Conservation (phyloP, 805 yeast species). For the Nakazawaea siamensis region DNA sequence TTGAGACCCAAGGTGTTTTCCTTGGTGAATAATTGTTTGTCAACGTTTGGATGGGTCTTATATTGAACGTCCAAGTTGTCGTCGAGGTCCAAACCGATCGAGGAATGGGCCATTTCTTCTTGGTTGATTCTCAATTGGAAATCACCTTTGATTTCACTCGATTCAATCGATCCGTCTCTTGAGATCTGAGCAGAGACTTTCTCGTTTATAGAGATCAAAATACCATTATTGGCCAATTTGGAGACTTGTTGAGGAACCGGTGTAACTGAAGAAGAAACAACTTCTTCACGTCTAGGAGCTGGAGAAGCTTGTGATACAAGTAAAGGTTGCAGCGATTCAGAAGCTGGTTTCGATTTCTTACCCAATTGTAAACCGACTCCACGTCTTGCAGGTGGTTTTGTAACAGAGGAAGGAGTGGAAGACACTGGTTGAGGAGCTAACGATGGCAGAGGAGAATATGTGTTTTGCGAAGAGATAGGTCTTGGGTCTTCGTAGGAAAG, state of each 20-base stretch:
- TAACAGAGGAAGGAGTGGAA: neutral
- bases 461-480: conserved; percentile 1
- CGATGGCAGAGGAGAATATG: conserved; percentile 21
- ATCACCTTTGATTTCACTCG: conserved; percentile 84
- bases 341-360: conserved; percentile 27
- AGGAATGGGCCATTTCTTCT: conserved; percentile 58
- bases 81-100: conserved; percentile 46
- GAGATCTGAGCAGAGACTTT: conserved; percentile 67
- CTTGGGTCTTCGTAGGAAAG: conserved; percentile 15
- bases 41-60: conserved; percentile 96
- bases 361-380: conserved; percentile 82
- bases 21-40: conserved; percentile 57
- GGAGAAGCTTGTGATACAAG: conserved; percentile 20
- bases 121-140: conserved; percentile 81
- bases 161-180: conserved; percentile 70
- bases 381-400: conserved; percentile 39
- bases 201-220: conserved; percentile 71
- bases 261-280: conserved; percentile 15
- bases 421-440: conserved; percentile 13
- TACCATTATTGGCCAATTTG: conserved; percentile 57
- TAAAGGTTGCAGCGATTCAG: conserved; percentile 22
- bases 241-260: conserved; percentile 14
- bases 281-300: conserved; percentile 15
- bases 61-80: conserved; percentile 50
- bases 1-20: conserved; percentile 60